phyloP scores from a whole-genome alignment of 2,329 filamentous ascomycete species.

The Neurospora sp. region DNA sequence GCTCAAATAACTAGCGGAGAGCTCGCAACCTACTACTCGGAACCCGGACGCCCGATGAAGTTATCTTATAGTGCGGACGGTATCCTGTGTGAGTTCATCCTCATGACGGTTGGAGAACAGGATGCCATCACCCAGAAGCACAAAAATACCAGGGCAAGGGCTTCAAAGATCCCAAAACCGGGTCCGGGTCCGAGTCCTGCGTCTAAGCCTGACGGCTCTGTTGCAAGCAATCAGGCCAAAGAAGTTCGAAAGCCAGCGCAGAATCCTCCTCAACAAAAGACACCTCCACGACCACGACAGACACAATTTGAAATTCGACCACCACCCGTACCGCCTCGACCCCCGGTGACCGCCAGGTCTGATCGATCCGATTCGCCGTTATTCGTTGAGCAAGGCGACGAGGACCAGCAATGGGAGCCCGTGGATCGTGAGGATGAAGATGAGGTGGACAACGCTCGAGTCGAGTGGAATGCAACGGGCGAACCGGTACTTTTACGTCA shows the following conservation, averaged over 20 bases:
- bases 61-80: conserved; percentile 60
- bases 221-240: conserved; percentile 17
- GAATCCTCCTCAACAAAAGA: conserved; percentile 29
- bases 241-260: conserved; percentile 25
- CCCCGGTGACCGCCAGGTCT: conserved; percentile 31
- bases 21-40: conserved; percentile 59
- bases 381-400: conserved; percentile 56
- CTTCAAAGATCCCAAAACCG: conserved; percentile 30
- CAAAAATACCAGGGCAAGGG: conserved; percentile 29
- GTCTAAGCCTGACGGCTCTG: conserved; percentile 31
- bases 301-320: conserved; percentile 26
- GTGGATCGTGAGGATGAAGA: conserved; percentile 49
- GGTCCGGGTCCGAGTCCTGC: conserved; percentile 33
- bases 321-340: conserved; percentile 27
- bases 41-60: conserved; percentile 61
- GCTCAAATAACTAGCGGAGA: conserved; percentile 59
- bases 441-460: conserved; percentile 53
- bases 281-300: conserved; percentile 24
- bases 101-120: conserved; percentile 70
- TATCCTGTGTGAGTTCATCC: conserved; percentile 63
- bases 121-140: conserved; percentile 37
- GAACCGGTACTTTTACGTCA: conserved; percentile 38
- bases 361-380: conserved; percentile 44
- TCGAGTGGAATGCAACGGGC: conserved; percentile 65
- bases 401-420: conserved; percentile 64